Evolutionary conservation across 2,329 filamentous ascomycete species (phyloP).

Genomic region (Dactylonectria estremocensis): DNA sequence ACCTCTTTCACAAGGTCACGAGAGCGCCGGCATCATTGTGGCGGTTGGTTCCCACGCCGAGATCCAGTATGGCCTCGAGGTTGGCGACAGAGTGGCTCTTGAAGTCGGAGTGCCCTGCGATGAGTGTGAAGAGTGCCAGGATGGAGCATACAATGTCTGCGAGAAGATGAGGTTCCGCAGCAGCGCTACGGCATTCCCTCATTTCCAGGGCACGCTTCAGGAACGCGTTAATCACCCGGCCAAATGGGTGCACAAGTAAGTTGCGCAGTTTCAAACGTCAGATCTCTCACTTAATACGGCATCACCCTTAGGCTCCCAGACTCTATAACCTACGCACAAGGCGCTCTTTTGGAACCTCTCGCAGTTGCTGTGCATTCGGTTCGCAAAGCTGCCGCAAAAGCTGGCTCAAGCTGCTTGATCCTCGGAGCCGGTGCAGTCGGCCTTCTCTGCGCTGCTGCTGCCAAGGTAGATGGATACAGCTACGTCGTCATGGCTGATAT

Average conservation of each 20-base stretch:
- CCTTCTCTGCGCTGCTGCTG: slow-evolving; percentile 23
- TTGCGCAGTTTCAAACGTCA: background rate
- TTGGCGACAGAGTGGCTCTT: slow-evolving; percentile 73
- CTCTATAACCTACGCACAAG: slow-evolving; percentile 12
- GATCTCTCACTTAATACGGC: background rate
- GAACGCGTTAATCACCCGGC: slow-evolving; percentile 72
- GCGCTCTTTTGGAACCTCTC: slow-evolving; percentile 24
- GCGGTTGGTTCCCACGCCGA: slow-evolving; percentile 67
- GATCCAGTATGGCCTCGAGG: slow-evolving; percentile 57
- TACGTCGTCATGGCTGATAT: slow-evolving; percentile 22
- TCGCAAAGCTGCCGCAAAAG: slow-evolving; percentile 7
- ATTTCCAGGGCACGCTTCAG: slow-evolving; percentile 71
- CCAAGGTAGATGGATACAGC: slow-evolving; percentile 4
- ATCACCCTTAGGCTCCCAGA: slow-evolving; percentile 14
- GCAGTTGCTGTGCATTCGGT: slow-evolving; percentile 18
- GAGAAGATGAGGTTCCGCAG: slow-evolving; percentile 72
- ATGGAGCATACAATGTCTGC: slow-evolving; percentile 74
- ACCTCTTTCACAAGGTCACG: slow-evolving; percentile 65
- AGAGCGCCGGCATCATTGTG: slow-evolving; percentile 71
- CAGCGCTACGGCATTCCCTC: slow-evolving; percentile 70
- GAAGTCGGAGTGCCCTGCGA: slow-evolving; percentile 76
- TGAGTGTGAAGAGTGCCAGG: slow-evolving; percentile 69
- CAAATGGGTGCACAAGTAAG: slow-evolving; percentile 65
- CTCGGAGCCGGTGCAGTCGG: slow-evolving; percentile 22
- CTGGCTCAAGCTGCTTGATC: slow-evolving; percentile 8